These are phyloP conservation scores for Boletus rubescentipes DNA, from an alignment of 768 basidiomycete species.

Conservation along the genomic window DNA sequence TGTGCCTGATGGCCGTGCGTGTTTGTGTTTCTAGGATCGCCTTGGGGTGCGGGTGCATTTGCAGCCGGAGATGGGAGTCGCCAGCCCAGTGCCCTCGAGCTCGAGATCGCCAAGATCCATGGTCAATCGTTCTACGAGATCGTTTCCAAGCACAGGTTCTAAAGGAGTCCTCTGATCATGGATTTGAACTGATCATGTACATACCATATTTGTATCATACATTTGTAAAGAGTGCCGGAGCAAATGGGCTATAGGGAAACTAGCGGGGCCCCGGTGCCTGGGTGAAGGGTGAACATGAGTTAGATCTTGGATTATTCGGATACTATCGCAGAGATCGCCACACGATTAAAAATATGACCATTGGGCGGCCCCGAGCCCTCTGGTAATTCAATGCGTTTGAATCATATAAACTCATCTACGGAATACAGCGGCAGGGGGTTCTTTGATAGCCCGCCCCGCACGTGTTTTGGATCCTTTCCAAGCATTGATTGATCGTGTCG, in stretches of 20 bases:
- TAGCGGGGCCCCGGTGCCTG: no score
- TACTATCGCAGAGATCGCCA: no score
- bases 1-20: no score
- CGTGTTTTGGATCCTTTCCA: constrained; percentile 13
- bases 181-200: no score
- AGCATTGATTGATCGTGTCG: constrained; percentile 11
- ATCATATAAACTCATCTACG: constrained; percentile 12
- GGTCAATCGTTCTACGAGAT: constrained; percentile 52
- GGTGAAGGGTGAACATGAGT: no score
- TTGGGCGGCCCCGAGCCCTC: no score
- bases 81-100: constrained; percentile 49
- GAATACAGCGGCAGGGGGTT: constrained; percentile 5
- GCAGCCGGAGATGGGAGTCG: constrained; percentile 48
- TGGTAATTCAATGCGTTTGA: no score
- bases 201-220: no score
- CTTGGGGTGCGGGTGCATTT: constrained; percentile 76
- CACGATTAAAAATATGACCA: no score
- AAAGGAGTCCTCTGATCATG: background rate
- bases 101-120: constrained; percentile 50
- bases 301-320: no score
- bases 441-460: constrained; percentile 12
- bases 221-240: no score
- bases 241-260: no score
- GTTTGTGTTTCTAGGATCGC: constrained; percentile 47
- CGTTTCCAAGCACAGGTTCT: constrained; percentile 20